phyloP scores from a whole-genome alignment of 2,329 filamentous ascomycete genomes.

The Lachnellula cervina region DNA sequence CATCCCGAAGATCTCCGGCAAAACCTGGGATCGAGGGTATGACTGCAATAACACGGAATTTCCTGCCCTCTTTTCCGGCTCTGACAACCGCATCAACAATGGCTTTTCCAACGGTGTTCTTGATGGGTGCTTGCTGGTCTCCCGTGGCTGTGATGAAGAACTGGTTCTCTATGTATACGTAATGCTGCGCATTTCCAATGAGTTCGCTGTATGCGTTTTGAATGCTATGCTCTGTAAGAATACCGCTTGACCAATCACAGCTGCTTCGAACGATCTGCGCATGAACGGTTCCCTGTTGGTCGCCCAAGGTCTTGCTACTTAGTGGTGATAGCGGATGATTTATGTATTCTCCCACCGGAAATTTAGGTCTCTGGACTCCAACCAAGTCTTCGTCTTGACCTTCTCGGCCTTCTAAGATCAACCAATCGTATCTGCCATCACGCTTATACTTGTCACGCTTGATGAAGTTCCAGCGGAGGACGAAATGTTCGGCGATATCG shows the following conservation, averaged over 20 bases:
- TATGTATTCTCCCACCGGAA: conserved; percentile 83
- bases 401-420: conserved; percentile 70
- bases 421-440: conserved; percentile 77
- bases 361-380: conserved; percentile 81
- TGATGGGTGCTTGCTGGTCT: conserved; percentile 77
- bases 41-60: conserved; percentile 84
- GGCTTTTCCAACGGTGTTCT: conserved; percentile 80
- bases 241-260: conserved; percentile 89
- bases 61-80: conserved; percentile 75
- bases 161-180: conserved; percentile 96
- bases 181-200: conserved; percentile 84
- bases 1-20: conserved; percentile 79
- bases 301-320: conserved; percentile 55
- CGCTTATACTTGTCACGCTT: conserved; percentile 98
- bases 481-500: conserved; percentile 93
- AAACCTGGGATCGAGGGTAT: conserved; percentile 94
- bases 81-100: conserved; percentile 87
- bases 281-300: conserved; percentile 67
- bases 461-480: conserved; percentile 91
- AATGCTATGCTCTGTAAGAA: conserved; percentile 77
- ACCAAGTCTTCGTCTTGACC: conserved; percentile 79
- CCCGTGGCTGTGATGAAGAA: conserved; percentile 96
- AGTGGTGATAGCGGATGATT: conserved; percentile 72
- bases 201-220: conserved; percentile 82
- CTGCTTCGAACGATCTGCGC: conserved; percentile 88